Base-by-base conservation (phyloP, 2,329 filamentous ascomycete genomes). In the Acephala macrosclerotiorum region DNA sequence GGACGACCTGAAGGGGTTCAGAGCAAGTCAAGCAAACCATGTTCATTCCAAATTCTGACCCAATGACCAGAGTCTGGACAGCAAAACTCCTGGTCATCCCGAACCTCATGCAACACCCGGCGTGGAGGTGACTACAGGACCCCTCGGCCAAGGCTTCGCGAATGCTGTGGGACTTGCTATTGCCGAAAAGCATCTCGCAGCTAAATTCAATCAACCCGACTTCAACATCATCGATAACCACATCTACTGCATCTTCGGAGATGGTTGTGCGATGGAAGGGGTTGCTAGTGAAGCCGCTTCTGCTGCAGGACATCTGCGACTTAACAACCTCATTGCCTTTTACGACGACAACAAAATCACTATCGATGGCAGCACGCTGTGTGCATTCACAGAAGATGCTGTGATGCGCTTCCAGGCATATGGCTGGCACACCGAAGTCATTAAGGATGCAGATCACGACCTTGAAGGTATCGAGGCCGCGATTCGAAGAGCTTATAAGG, bases 111-210 rank as follows among this genome's bases (percentile, higher is more conserved):
- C 16, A 20, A 47, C 42, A 20, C 49, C 22, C 9, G 49, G 25
- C 11, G 29, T 55, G 3, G 49, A 55, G 25, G 49, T 55, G 9
- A 55, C 49, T 9, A 55, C 49, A 4, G 49, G 49, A 18, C 49
- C 49, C 4, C 29, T 55, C 11, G 49, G 49, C 12, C 49, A 55
- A 55, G 49, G 49, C 25, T 29, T 55, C 16, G 49, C 49, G 25
- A 55, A 55, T 14, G 49, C 49, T 6, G 22, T 55, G 3, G 49
- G 49, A 6, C 49, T 55, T 33, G 49, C 49, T 29, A 33, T 55
- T n/a, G 49, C 49, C 25, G 25, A 16, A n/a, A 55, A 55, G 49
- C 25, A 55, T 55, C 49, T 55, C 22, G 49, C 22, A 29, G 49
- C 49, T 35, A 16, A 29, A 18, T 55, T 55, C 49, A 55, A 55